Evolutionary conservation across 352 stramenopile genomes (phyloP).

Genomic region (Paralagenidium karlingii): DNA sequence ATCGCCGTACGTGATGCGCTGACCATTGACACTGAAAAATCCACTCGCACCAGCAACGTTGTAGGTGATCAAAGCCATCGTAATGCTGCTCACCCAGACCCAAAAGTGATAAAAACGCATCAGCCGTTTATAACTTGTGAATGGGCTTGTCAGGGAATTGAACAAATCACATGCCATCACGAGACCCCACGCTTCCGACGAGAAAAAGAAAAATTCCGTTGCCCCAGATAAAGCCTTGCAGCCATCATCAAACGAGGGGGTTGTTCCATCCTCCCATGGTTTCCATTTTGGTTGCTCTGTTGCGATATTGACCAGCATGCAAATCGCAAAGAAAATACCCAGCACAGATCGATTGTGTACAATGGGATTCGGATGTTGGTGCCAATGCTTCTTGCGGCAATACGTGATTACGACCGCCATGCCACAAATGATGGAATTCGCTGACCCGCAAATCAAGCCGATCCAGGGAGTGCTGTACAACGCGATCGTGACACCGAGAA

Average conservation of each 20-base stretch:
- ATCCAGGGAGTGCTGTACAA: constrained; percentile 85
- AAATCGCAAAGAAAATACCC: constrained; percentile 77
- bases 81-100: constrained; percentile 61
- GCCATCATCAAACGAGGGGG: constrained; percentile 55
- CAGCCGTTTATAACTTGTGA: constrained; percentile 83
- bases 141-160: constrained; percentile 79
- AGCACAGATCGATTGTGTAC: constrained; percentile 76
- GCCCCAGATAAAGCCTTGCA: constrained; percentile 65
- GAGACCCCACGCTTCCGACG: constrained; percentile 73
- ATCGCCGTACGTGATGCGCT: constrained; percentile 64
- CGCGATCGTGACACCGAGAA: constrained; percentile 69
- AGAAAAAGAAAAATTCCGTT: constrained; percentile 86
- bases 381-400: constrained; percentile 78
- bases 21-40: constrained; percentile 78
- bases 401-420: constrained; percentile 82
- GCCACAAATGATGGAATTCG: constrained; percentile 80
- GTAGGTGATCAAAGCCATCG: constrained; percentile 70
- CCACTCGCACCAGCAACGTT: constrained; percentile 47
- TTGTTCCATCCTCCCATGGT: no score
- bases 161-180: constrained; percentile 84
- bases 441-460: constrained; percentile 72
- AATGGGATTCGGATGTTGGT: constrained; percentile 83
- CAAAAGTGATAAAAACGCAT: constrained; percentile 84
- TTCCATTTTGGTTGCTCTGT: no score
- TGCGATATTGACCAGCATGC: constrained; percentile 70